Conservation (phyloP, 1,139 yeast species). For the Saccharomyces uvarum region DNA sequence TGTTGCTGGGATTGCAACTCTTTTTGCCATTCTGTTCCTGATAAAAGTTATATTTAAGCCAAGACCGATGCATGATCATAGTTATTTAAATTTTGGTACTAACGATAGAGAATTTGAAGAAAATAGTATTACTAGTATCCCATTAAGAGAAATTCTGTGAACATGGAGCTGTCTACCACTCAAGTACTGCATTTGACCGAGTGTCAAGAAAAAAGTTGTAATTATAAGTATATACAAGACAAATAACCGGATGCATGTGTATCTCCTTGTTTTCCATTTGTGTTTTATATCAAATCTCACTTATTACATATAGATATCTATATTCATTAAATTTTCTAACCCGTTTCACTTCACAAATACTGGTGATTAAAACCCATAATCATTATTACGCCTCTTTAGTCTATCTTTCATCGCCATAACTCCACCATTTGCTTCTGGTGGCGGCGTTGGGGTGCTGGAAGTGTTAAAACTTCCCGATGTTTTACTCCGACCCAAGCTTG, state of each 20-base stretch:
- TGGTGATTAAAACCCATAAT: neutral
- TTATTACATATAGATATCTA: neutral
- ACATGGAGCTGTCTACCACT: neutral
- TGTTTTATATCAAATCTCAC: neutral
- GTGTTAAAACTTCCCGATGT: neutral
- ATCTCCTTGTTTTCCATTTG: neutral
- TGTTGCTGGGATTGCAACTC: conserved; percentile 69
- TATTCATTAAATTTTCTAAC: conserved; percentile 2
- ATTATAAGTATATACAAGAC: neutral
- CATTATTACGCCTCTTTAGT: neutral
- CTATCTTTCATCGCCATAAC: neutral
- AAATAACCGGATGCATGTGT: neutral
- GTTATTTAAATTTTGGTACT: conserved; percentile 32
- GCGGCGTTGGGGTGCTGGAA: neutral
- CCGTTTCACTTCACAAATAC: neutral
- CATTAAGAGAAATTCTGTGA: conserved; percentile 8
- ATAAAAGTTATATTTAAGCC: conserved; percentile 41
- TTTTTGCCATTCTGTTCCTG: conserved; percentile 39
- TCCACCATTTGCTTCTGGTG: neutral
- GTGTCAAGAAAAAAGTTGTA: neutral
- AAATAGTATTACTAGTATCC: conserved; percentile 1
- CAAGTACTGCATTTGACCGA: neutral
- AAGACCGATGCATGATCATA: conserved; percentile 38
- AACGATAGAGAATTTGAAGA: neutral
- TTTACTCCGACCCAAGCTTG: neutral